Evolutionary conservation across 768 basidiomycete species (phyloP), one percentile per base, ranked within the genome.

Genomic region (Mycena pura): DNA sequence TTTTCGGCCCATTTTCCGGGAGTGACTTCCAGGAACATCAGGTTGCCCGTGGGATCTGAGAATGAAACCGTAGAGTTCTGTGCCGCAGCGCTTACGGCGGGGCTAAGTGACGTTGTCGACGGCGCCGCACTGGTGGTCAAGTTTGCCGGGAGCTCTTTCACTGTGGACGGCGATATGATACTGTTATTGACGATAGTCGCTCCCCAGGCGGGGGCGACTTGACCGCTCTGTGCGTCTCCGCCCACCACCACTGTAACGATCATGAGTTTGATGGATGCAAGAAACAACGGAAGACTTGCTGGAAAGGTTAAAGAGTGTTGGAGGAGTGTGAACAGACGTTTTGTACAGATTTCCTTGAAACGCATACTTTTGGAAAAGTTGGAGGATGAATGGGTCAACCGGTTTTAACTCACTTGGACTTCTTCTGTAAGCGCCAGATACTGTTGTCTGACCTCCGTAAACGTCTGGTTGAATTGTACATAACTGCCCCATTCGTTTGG

Each of bases 21-120:
- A 1, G 2, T 6, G 17, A 53, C 15, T 9, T 38, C 28, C 13
- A 53, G 43, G 11, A 53, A 10, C 15, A 41, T 43, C 29, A 54
- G n/a, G 41, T 54, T 53, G 27, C 39, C 51, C 51, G 41, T 54
- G 28, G 32, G 31, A n/a, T n/a, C n/a, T n/a, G n/a, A n/a, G 14
- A 54, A 21, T 10, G 29, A 29, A 44, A 32, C 41, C 22, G 41
- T 43, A 6, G 52, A 21, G 25, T 44, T 31, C 21, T 54, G 41
- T 5, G 52, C 52, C 9, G 34, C 40, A 10, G 50, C 1, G 25
- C 28, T 40, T 25, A 54, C 22, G 40, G 40, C 21, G 19, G n/a
- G n/a, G n/a, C n/a, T n/a, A n/a, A n/a, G n/a, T n/a, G n/a, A n/a
- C n/a, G n/a, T n/a, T n/a, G n/a, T n/a, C n/a, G n/a, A n/a, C n/a